Conservation (phyloP, 2,329 filamentous ascomycete species). For the Pseudogymnoascus sp. region DNA sequence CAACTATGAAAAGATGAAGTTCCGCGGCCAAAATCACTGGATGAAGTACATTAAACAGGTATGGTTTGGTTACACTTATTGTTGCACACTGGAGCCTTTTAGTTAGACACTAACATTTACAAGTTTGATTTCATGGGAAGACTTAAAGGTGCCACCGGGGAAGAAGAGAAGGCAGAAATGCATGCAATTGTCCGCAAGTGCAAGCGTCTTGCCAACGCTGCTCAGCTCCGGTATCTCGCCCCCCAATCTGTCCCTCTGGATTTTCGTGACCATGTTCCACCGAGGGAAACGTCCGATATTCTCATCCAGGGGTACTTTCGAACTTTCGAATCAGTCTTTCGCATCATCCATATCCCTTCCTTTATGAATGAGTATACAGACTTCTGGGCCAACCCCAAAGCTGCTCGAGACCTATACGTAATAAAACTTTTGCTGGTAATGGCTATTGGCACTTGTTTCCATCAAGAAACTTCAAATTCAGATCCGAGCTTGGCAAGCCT, state of each 20-base stretch:
- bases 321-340: constrained; percentile 33
- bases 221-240: neutral
- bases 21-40: constrained; percentile 23
- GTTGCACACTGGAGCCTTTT: neutral
- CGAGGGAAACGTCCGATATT: neutral
- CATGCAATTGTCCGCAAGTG: neutral
- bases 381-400: constrained; percentile 29
- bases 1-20: constrained; percentile 18
- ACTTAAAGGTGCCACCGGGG: neutral
- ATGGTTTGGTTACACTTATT: neutral
- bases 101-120: neutral
- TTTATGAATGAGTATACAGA: constrained; percentile 34
- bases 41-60: constrained; percentile 20
- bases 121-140: neutral
- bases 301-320: constrained; percentile 29
- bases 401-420: neutral
- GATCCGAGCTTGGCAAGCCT: constrained; percentile 19
- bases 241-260: neutral
- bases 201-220: neutral
- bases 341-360: constrained; percentile 34
- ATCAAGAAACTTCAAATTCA: constrained; percentile 1
- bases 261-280: constrained; percentile 3
- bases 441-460: constrained; percentile 7
- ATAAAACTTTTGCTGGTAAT: constrained; percentile 8
- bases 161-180: neutral